Evolutionary conservation across 495 filamentous ascomycete genomes (phyloP), one percentile per base, ranked within the genome.

Genomic region (Xylaria grammica): DNA sequence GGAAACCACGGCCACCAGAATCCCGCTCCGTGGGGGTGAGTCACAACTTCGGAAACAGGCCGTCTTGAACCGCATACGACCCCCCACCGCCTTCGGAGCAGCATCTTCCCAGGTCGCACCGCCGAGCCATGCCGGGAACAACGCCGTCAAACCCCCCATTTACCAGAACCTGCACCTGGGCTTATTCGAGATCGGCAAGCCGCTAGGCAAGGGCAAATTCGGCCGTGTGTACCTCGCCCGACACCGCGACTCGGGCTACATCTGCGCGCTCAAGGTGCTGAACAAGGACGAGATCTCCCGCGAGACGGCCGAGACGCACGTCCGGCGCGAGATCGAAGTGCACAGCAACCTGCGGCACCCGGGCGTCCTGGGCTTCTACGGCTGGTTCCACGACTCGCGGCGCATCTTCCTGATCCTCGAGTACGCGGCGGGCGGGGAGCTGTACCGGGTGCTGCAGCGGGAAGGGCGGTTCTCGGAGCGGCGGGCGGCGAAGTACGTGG

Each of bases 401-500:
- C 29, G 46, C 27, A 52, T 50, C 11, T 22, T 61, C 74, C 77
- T 99, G 52, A 97, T 99, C 59, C 84, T 99, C n/a, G 95, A 99
- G 76, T 99, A 93, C 72, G 94, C 95, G 24, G 92, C 91, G 24
- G 90, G 93, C 73, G 95, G 95, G 65, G 94, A 98, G 75, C 80
- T 99, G 51, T 99, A 97, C 81, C 97, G 97, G 79, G 93, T 97
- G 76, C 83, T 99, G 61, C 85, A 92, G 27, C 88, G 88, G 67
- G 95, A 95, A 74, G 85, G 86, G 72, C 85, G 87, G 32, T 99
- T 99, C 72, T 89, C 93, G 4, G 95, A 99, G 76, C 93, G 91
- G 89, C 93, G 93, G 74, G 95, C 95, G 45, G 93, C 94, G 27
- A 88, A 94, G 77, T 99, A 97, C 72, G 91, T 97, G 65, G 94